Percentiles rank a stretch among this genome's conserved stretches.
Evolutionary conservation across 1,284 basidiomycete genomes (phyloP).

Genomic region (Neonothopanus nambi): DNA sequence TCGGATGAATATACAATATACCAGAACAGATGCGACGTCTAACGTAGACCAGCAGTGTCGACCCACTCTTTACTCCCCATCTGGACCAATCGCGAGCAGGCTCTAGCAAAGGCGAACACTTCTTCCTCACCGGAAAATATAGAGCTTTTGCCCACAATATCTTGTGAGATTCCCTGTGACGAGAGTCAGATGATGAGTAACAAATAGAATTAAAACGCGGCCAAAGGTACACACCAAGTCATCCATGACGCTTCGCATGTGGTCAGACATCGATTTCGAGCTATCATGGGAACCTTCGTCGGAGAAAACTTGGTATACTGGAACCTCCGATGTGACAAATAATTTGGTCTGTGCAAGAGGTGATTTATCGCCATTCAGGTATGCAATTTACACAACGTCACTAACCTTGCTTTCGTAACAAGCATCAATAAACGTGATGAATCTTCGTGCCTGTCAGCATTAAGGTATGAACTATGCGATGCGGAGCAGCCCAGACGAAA

Average conservation of each 20-base stretch:
- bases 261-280: slow-evolving; percentile 59
- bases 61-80: slow-evolving; percentile 91
- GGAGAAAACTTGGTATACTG: slow-evolving; percentile 85
- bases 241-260: slow-evolving; percentile 89
- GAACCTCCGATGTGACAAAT: slow-evolving; percentile 88
- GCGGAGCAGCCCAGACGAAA: slow-evolving; percentile 1
- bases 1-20: not conserved
- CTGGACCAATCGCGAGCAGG: slow-evolving; percentile 86
- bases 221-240: slow-evolving; percentile 70
- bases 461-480: not conserved
- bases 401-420: slow-evolving; percentile 88
- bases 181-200: not conserved
- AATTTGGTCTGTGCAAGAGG: slow-evolving; percentile 69
- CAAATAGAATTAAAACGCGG: not conserved
- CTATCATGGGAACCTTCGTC: slow-evolving; percentile 53
- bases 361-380: not conserved
- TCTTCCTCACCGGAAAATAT: slow-evolving; percentile 95
- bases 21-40: not conserved
- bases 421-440: slow-evolving; percentile 98
- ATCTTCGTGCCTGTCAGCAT: slow-evolving; percentile 73
- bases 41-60: slow-evolving; percentile 53
- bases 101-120: slow-evolving; percentile 91
- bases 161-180: slow-evolving; percentile 70
- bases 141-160: slow-evolving; percentile 76
- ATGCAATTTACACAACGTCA: not conserved